These are phyloP conservation scores for Fraxinus cuspidata DNA, from an alignment of 257 asterid species.

Conservation along the genomic window DNA sequence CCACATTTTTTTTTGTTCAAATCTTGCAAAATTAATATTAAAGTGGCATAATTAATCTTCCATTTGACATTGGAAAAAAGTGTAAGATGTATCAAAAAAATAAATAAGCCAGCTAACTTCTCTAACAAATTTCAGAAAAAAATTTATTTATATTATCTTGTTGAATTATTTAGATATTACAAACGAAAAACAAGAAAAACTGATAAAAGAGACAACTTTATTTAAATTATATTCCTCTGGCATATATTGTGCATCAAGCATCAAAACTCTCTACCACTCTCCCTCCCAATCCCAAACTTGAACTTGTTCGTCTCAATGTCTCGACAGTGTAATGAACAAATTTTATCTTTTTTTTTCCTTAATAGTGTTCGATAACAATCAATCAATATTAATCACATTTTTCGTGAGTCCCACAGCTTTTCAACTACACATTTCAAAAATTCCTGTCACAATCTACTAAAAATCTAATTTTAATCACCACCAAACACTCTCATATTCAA, in stretches of 20 bases:
- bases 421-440: too few relatives aligned
- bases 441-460: too few relatives aligned
- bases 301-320: too few relatives aligned
- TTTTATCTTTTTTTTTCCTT: neutral
- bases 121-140: conserved; percentile 22
- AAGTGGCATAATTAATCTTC: neutral
- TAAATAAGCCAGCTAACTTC: conserved; percentile 42
- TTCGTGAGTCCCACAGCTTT: too few relatives aligned
- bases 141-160: conserved; percentile 43
- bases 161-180: conserved; percentile 36
- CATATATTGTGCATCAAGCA: conserved; percentile 21
- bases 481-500: too few relatives aligned
- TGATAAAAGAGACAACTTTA: conserved; percentile 13
- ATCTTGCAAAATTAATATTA: too few relatives aligned
- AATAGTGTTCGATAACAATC: too few relatives aligned
- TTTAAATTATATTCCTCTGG: conserved; percentile 28
- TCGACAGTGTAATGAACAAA: too few relatives aligned
- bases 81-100: conserved; percentile 16
- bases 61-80: too few relatives aligned
- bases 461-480: too few relatives aligned
- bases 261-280: neutral
- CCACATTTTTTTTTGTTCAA: neutral
- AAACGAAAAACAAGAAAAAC: neutral
- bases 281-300: neutral
- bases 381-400: too few relatives aligned